Conservation (phyloP, 2,329 filamentous ascomycete species). For the Ramularia collo-cygni region DNA sequence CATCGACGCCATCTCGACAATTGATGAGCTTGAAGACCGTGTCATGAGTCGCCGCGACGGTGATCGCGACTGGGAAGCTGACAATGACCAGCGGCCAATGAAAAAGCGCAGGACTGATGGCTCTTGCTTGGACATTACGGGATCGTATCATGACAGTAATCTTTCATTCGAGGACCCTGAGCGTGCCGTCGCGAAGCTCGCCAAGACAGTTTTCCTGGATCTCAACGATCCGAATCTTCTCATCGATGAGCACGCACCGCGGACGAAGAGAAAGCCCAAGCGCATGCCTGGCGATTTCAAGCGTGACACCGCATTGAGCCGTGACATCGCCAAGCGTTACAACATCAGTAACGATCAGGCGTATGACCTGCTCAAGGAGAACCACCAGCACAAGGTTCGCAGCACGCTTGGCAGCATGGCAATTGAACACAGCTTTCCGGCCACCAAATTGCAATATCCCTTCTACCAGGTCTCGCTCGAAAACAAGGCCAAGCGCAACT, state of each 20-base stretch:
- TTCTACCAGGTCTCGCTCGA: constrained; percentile 87
- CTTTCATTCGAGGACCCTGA: constrained; percentile 72
- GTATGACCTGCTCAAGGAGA: constrained; percentile 92
- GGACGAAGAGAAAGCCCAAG: constrained; percentile 50
- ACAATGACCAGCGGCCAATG: constrained; percentile 36
- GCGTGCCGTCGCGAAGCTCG: constrained; percentile 61
- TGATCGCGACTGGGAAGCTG: constrained; percentile 31
- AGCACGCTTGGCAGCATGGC: constrained; percentile 84
- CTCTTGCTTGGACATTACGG: constrained; percentile 13
- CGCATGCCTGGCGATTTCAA: constrained; percentile 49
- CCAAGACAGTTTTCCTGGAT: constrained; percentile 75
- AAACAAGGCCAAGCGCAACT: constrained; percentile 66
- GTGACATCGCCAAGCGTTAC: constrained; percentile 72
- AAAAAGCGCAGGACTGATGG: constrained; percentile 59
- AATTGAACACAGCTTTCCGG: constrained; percentile 92
- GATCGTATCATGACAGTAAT: constrained; percentile 16
- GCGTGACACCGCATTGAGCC: constrained; percentile 62
- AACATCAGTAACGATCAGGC: constrained; percentile 95
- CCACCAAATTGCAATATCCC: constrained; percentile 84
- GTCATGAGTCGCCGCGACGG: constrained; percentile 11
- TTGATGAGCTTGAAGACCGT: constrained; percentile 24
- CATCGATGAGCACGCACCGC: constrained; percentile 66
- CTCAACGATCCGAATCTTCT: constrained; percentile 83
- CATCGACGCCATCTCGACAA: constrained; percentile 35
- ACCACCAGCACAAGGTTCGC: constrained; percentile 91